Base-by-base conservation (phyloP, 345 rosid genomes). In the Rubroshorea leprosula region DNA sequence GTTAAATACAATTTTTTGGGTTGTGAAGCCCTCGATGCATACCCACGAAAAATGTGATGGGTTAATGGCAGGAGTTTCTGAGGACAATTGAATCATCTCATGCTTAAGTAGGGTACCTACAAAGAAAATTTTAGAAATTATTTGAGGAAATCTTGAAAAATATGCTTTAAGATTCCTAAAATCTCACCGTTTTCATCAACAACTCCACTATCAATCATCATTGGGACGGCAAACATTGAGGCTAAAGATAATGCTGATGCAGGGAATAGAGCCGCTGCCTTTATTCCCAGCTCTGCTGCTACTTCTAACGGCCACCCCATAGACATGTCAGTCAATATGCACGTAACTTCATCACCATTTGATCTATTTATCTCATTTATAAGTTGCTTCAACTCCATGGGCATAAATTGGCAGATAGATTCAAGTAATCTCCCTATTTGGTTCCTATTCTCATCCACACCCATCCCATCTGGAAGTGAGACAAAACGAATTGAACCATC, bases 31-130 rank as follows among this genome's bases (percentile, higher is more conserved):
- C 4, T 23, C 53, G 14, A 15, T 7, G 25, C 25, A 49, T 22
- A 5, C 26, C 53, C 53, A 49, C 2, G 16, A 10, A 11, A 49
- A 21, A 41, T 78, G 65, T 4, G 38, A 47, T 47, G 80, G 47
- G 54, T 68, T 49, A 63, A 77, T 26, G 12, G 35, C 44, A 13
- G 80, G 80, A 49, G 60, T 61, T 23, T 12, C 20, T 17, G 66
- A 57, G 5, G 64, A 61, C 62, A 78, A 27, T 31, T 61, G 23
- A 20, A 78, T 31, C 17, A 35, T 52, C 46, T 60, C 51, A 23
- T 51, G 15, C 29, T 50, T 51, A 1, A 19, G 22, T 22, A 62
- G 60, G 35, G 61, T 50, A 26, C 83, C 83, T 78, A 61, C 8
- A 39, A 41, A 14, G 21, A 17, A 39, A 0, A 25, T 25, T 21